Percentiles rank a stretch among this genome's conserved stretches.
Conservation (phyloP, 371 early-diverging fungal species). For the Rhizopus sp. region DNA sequence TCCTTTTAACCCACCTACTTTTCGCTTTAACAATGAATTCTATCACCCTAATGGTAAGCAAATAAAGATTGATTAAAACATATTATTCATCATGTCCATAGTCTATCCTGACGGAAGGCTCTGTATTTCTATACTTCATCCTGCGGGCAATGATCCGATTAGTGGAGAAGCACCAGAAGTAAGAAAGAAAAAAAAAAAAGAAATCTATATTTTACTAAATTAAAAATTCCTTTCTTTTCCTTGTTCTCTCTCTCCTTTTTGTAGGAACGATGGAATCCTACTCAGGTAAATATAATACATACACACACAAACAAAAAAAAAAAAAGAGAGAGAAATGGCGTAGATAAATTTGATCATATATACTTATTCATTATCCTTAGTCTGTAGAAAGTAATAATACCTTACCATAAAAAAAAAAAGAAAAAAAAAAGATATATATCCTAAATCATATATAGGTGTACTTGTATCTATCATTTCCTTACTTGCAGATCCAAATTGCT, state of each 20-base stretch:
- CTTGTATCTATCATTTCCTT: conserved; percentile 88
- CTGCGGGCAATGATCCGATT: conserved; percentile 75
- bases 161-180: conserved; percentile 86
- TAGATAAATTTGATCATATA: background rate
- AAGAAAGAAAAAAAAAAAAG: conserved; percentile 15
- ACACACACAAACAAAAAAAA: background rate
- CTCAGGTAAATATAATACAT: conserved; percentile 61
- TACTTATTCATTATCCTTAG: conserved; percentile 11
- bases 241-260: conserved; percentile 3
- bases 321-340: background rate
- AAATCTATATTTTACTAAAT: background rate
- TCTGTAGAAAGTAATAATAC: conserved; percentile 49
- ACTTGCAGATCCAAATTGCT: conserved; percentile 95
- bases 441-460: conserved; percentile 54
- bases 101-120: conserved; percentile 80
- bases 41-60: conserved; percentile 73
- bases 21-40: conserved; percentile 77
- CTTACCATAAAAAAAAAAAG: background rate
- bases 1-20: conserved; percentile 76
- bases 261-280: conserved; percentile 91
- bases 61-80: background rate
- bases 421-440: conserved; percentile 4
- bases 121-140: conserved; percentile 86
- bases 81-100: conserved; percentile 14
- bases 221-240: background rate